A percentile compares a stretch with the other conserved stretches of the same genome.
phyloP scores from a whole-genome alignment of 176 grass and related monocot species.

The Cymbopogon citratus region DNA sequence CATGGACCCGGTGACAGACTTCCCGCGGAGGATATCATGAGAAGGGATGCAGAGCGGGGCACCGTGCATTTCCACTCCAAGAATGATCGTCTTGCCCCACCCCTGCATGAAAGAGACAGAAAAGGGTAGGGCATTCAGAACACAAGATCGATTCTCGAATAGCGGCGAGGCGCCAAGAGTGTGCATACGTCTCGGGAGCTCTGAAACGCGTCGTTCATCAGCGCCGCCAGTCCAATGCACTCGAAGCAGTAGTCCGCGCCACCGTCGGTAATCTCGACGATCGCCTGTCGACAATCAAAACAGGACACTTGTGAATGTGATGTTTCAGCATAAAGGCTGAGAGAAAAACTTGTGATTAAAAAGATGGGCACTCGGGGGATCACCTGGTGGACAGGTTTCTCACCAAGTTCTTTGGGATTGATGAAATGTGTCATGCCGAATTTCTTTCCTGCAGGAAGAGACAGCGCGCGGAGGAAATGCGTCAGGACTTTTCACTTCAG shows the following conservation, averaged over 20 bases:
- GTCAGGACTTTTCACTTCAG: background rate
- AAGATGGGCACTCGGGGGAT: too few species aligned
- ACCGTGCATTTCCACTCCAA: slow-evolving; percentile 70
- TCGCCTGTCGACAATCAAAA: slow-evolving; percentile 31
- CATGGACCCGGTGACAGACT: slow-evolving; percentile 41
- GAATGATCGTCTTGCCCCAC: slow-evolving; percentile 87
- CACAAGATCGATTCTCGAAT: background rate
- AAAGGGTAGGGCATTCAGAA: background rate
- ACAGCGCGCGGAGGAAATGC: background rate
- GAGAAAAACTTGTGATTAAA: too few species aligned
- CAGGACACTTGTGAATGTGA: background rate
- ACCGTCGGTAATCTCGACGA: slow-evolving; percentile 68
- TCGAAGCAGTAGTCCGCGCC: slow-evolving; percentile 81
- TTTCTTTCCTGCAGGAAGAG: slow-evolving; percentile 55
- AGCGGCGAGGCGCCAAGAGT: too few species aligned
- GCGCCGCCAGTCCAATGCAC: slow-evolving; percentile 68
- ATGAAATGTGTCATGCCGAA: slow-evolving; percentile 78
- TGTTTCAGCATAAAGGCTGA: too few species aligned
- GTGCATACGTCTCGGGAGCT: slow-evolving; percentile 46
- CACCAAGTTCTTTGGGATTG: slow-evolving; percentile 63
- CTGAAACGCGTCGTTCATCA: slow-evolving; percentile 66
- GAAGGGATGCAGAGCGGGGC: slow-evolving; percentile 41
- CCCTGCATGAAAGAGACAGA: slow-evolving; percentile 31
- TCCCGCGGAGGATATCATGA: slow-evolving; percentile 50
- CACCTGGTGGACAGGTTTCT: slow-evolving; percentile 58